A percentile compares a stretch with the other conserved stretches of the same genome.
phyloP scores from a whole-genome alignment of 2,329 filamentous ascomycete genomes.

The Cadophora sp. region DNA sequence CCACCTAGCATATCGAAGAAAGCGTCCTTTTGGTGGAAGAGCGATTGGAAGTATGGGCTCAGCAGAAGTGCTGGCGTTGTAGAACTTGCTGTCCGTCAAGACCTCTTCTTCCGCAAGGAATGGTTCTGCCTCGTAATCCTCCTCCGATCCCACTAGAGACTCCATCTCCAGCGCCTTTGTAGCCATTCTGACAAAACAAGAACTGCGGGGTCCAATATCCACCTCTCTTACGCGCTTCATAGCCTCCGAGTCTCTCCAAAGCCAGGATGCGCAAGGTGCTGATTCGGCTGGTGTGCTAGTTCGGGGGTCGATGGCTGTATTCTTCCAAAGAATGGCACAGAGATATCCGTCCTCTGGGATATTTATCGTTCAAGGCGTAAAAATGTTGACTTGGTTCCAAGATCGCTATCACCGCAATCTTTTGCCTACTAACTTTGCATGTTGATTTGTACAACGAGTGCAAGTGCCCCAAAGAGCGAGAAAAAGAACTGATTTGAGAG shows the following conservation, averaged over 20 bases:
- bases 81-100: slow-evolving; percentile 21
- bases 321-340: too few relatives aligned
- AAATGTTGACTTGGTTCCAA: neutral
- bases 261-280: neutral
- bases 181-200: slow-evolving; percentile 4
- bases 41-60: slow-evolving; percentile 9
- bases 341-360: too few relatives aligned
- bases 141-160: slow-evolving; percentile 7
- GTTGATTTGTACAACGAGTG: neutral
- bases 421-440: neutral
- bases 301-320: too few relatives aligned
- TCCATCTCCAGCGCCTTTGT: slow-evolving; percentile 24
- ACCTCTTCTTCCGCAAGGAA: slow-evolving; percentile 22
- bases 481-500: neutral
- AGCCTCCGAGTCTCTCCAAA: neutral
- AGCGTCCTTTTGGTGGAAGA: slow-evolving; percentile 28
- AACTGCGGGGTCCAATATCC: neutral
- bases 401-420: neutral
- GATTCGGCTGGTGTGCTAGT: too few relatives aligned
- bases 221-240: neutral
- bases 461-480: neutral
- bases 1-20: slow-evolving; percentile 36
- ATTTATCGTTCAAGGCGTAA: neutral
- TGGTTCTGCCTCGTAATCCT: slow-evolving; percentile 23
- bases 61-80: neutral